phyloP scores from a whole-genome alignment of 768 basidiomycete genomes.

The Podaxis rugospora region DNA sequence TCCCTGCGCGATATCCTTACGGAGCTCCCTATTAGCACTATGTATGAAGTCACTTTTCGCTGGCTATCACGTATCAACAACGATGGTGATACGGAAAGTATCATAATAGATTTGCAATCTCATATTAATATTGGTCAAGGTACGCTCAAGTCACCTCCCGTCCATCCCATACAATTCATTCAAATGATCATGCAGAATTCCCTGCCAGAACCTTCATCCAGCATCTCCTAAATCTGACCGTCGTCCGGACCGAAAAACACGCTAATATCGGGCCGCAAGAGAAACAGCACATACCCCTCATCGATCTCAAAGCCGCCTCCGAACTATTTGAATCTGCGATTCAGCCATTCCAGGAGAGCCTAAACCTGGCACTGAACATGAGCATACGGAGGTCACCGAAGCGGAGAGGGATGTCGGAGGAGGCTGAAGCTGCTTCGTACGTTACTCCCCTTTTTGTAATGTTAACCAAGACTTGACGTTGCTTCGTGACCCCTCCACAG shows the following conservation, averaged over 20 bases:
- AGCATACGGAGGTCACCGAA: constrained; percentile 42
- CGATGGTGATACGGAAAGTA: constrained; percentile 25
- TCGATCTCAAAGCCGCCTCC: constrained; percentile 27
- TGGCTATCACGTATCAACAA: constrained; percentile 33
- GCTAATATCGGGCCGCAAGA: constrained; percentile 8
- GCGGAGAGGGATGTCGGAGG: constrained; percentile 40
- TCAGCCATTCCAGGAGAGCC: constrained; percentile 28
- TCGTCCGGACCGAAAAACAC: constrained; percentile 24
- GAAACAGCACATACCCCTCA: constrained; percentile 18
- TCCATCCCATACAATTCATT: background rate
- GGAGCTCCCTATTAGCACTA: constrained; percentile 24
- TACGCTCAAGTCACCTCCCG: constrained; percentile 16
- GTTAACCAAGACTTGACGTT: constrained; percentile 2
- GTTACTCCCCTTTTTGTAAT: constrained; percentile 11
- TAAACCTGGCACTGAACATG: constrained; percentile 34
- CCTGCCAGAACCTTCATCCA: constrained; percentile 46
- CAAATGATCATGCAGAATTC: constrained; percentile 28
- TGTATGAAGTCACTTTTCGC: constrained; percentile 32
- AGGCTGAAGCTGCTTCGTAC: constrained; percentile 36
- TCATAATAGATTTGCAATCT: constrained; percentile 37
- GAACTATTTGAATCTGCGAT: constrained; percentile 28
- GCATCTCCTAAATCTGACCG: constrained; percentile 40
- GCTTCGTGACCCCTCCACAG: background rate
- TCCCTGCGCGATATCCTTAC: constrained; percentile 11
- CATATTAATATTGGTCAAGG: constrained; percentile 43